Conservation (phyloP, 192 early-diverging fungal species). For the Linnemannia schmuckeri region DNA sequence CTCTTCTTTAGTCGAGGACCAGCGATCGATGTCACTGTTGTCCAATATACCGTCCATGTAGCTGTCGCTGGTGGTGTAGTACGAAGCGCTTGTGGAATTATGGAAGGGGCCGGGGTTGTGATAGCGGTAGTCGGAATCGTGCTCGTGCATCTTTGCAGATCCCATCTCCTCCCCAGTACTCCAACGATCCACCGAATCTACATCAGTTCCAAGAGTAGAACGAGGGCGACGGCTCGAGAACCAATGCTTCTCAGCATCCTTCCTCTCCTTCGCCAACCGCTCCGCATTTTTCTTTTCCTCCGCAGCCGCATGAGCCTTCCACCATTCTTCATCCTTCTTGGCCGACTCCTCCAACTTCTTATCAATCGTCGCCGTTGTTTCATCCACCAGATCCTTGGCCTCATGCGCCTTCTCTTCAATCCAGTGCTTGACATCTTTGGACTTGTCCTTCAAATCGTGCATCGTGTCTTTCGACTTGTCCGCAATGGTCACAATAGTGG, state of each 20-base stretch:
- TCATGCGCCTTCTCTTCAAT: slow-evolving; percentile 34
- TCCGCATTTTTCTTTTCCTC: slow-evolving; percentile 1
- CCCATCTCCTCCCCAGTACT: slow-evolving; percentile 4
- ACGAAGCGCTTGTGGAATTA: neutral
- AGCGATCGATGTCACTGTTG: slow-evolving; percentile 15
- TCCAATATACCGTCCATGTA: slow-evolving; percentile 35
- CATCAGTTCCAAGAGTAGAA: neutral
- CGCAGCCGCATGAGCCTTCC: slow-evolving; percentile 21
- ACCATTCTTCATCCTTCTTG: slow-evolving; percentile 37
- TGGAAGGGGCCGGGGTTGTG: slow-evolving; percentile 4
- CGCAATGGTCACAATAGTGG: neutral
- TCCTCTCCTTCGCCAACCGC: neutral
- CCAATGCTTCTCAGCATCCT: slow-evolving; percentile 8
- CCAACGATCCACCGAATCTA: slow-evolving; percentile 4
- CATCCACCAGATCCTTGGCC: slow-evolving; percentile 31
- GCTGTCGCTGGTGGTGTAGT: slow-evolving; percentile 25
- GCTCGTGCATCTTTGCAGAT: neutral
- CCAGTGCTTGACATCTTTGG: slow-evolving; percentile 30
- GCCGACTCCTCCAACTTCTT: slow-evolving; percentile 29
- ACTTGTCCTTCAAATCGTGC: slow-evolving; percentile 32
- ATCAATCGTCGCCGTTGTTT: slow-evolving; percentile 7
- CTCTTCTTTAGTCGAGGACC: slow-evolving; percentile 34
- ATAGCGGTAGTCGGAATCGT: neutral
- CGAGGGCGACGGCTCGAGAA: slow-evolving; percentile 26
- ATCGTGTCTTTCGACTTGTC: slow-evolving; percentile 19